Percentiles rank a stretch among this genome's conserved stretches.
Conservation (phyloP, 306 rosid genomes). For the Sicyos baderoa region DNA sequence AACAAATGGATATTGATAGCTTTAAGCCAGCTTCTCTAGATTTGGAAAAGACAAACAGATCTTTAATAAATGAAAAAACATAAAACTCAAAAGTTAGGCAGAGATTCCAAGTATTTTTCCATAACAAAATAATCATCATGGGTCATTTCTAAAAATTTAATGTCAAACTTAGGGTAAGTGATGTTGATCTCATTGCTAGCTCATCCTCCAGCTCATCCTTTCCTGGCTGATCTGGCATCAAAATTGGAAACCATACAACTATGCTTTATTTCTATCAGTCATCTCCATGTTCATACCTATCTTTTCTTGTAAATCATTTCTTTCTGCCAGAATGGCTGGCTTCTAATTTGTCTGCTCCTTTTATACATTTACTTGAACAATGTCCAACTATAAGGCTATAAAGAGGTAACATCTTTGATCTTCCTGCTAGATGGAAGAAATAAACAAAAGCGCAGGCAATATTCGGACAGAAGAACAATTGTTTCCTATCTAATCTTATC, state of each 20-base stretch:
- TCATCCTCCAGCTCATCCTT: not conserved
- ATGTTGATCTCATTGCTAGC: not conserved
- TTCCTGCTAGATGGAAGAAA: not conserved
- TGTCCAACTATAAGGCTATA: not conserved
- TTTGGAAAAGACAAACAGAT: conserved; percentile 4
- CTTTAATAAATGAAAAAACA: not conserved
- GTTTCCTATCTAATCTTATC: not conserved
- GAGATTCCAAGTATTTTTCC: conserved; percentile 6
- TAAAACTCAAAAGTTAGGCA: not conserved
- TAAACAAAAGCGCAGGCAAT: not conserved
- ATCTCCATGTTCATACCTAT: not conserved
- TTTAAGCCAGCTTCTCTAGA: conserved; percentile 3
- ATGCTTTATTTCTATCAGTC: conserved; percentile 6
- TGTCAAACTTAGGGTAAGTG: not conserved
- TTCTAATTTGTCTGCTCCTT: not conserved
- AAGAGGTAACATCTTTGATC: not conserved
- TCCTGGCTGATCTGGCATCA: not conserved
- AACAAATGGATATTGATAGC: not conserved
- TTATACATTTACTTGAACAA: conserved; percentile 3
- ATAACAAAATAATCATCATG: not conserved
- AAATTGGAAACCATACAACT: not conserved
- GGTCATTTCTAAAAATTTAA: not conserved
- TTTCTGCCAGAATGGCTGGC: conserved; percentile 5
- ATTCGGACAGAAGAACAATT: not conserved
- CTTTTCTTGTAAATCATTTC: conserved; percentile 8